A percentile compares a stretch with the other conserved stretches of the same genome.
Evolutionary conservation across 208 protist species (phyloP).

Genomic region (Naegleria lovaniensis): DNA sequence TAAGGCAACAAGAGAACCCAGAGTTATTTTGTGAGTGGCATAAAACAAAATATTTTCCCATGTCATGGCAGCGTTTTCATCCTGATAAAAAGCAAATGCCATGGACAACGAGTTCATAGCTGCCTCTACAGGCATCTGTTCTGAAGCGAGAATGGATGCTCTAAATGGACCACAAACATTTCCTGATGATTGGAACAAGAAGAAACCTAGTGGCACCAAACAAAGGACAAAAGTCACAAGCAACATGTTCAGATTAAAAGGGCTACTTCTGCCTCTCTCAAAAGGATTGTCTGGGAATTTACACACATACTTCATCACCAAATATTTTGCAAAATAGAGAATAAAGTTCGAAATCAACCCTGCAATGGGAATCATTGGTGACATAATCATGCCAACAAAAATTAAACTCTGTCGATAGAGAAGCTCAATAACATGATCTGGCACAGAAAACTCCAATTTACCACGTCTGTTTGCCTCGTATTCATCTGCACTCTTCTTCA

Average conservation of each 20-base stretch:
- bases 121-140: neutral
- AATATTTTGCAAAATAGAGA: conserved; percentile 1
- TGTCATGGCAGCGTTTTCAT: neutral
- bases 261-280: neutral
- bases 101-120: neutral
- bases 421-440: neutral
- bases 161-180: conserved; percentile 5
- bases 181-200: neutral
- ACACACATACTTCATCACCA: neutral
- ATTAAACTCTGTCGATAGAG: conserved; percentile 1
- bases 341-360: neutral
- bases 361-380: conserved; percentile 9
- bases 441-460: conserved; percentile 1
- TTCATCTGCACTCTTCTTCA: neutral
- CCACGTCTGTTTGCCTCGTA: neutral
- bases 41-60: neutral
- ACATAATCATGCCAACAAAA: neutral
- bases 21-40: neutral
- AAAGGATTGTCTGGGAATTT: conserved; percentile 27
- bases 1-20: neutral
- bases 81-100: neutral
- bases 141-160: neutral
- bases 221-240: neutral
- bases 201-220: neutral
- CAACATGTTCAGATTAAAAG: neutral